Conservation (phyloP, 441 rosid genomes). For the Adansonia gregorii region DNA sequence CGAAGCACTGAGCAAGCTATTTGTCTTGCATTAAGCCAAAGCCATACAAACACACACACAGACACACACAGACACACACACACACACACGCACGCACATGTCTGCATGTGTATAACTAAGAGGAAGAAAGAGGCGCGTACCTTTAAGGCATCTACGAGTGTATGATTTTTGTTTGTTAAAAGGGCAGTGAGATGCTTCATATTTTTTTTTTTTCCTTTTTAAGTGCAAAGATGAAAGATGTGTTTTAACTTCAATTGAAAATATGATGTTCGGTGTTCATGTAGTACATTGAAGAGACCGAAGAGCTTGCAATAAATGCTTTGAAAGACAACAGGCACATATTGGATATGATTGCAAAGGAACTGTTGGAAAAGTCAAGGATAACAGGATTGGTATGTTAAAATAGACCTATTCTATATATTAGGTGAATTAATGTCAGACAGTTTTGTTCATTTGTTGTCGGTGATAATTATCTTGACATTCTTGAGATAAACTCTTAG, state of each 20-base stretch:
- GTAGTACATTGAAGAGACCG: constrained; percentile 93
- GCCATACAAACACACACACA: not conserved
- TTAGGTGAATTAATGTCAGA: not conserved
- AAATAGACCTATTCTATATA: not conserved
- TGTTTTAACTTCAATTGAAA: constrained; percentile 1
- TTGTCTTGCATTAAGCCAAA: not conserved
- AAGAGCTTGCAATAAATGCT: constrained; percentile 91
- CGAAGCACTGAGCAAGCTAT: not conserved
- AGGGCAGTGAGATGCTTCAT: not conserved
- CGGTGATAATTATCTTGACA: not conserved
- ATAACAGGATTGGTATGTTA: constrained; percentile 88
- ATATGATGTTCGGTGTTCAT: constrained; percentile 36
- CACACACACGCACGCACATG: not conserved
- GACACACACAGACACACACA: not conserved
- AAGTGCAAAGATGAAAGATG: not conserved
- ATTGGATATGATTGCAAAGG: constrained; percentile 69
- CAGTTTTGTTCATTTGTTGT: not conserved
- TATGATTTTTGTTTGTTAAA: not conserved
- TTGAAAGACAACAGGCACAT: constrained; percentile 69
- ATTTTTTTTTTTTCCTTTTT: not conserved
- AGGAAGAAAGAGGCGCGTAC: not conserved
- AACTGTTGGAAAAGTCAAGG: constrained; percentile 75
- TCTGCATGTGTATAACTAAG: not conserved
- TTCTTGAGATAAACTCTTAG: not conserved
- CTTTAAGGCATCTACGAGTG: not conserved